These are phyloP conservation scores for Cercophora newfieldiana DNA, from an alignment of 495 filamentous ascomycete species.

Conservation along the genomic window DNA sequence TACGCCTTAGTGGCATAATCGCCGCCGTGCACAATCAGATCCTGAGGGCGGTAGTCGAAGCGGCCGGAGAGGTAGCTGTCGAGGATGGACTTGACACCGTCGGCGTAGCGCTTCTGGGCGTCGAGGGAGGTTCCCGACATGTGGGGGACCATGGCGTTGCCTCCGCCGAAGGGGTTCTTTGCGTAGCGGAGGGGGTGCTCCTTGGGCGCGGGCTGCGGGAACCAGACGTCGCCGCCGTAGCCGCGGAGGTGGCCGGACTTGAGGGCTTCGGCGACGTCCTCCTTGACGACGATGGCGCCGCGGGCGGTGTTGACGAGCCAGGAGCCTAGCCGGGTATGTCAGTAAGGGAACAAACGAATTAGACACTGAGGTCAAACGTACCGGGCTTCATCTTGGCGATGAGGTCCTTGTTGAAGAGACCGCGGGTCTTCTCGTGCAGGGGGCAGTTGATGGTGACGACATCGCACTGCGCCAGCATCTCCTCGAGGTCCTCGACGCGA, in stretches of 20 bases:
- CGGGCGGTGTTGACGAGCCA: conserved; percentile 99
- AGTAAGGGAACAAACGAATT: conserved; percentile 17
- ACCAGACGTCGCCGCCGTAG: conserved; percentile 91
- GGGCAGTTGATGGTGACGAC: conserved; percentile 99
- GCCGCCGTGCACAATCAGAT: conserved; percentile 88
- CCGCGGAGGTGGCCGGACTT: conserved; percentile 92
- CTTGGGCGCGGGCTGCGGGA: conserved; percentile 85
- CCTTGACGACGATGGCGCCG: conserved; percentile 98
- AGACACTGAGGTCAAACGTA: conserved; percentile 35
- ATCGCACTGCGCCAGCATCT: conserved; percentile 94
- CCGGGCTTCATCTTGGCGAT: conserved; percentile 99
- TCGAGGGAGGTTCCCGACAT: conserved; percentile 98
- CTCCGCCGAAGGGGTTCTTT: conserved; percentile 91
- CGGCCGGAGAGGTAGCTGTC: conserved; percentile 85
- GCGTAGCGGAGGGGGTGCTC: conserved; percentile 93
- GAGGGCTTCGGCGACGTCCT: conserved; percentile 94
- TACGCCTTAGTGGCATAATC: conserved; percentile 97
- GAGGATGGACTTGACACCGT: conserved; percentile 85
- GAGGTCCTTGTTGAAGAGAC: conserved; percentile 99
- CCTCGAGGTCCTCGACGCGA: conserved; percentile 83
- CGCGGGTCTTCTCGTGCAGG: conserved; percentile 93
- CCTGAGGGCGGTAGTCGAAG: conserved; percentile 84
- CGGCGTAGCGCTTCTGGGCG: conserved; percentile 92
- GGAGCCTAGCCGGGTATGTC: conserved; percentile 54
- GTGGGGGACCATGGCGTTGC: conserved; percentile 98